Evolutionary conservation across 1,284 basidiomycete species (phyloP).

Genomic region (Rhizopogon hawkerae): DNA sequence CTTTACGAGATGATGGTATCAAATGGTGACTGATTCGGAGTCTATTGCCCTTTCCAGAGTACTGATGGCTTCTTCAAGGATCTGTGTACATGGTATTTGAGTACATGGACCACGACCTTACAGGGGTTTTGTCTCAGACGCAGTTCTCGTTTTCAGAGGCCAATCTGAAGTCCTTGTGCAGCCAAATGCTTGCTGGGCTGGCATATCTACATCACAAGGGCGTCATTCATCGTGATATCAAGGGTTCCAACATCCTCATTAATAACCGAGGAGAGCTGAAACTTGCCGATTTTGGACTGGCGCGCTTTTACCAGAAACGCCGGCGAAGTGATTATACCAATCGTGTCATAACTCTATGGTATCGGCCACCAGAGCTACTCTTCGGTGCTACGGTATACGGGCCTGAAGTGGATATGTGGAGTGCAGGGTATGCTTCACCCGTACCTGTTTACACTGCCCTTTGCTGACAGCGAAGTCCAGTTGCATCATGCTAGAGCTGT

Average conservation of each 20-base stretch:
- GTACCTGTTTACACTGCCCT: background rate
- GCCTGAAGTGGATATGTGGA: conserved; percentile 99
- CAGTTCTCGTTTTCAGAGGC: conserved; percentile 78
- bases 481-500: conserved; percentile 98
- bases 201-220: conserved; percentile 92
- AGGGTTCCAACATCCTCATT: conserved; percentile 97
- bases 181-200: conserved; percentile 90
- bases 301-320: conserved; percentile 90
- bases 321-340: conserved; percentile 93
- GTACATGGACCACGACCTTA: conserved; percentile 99
- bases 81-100: conserved; percentile 99
- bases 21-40: conserved; percentile 54
- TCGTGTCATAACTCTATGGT: conserved; percentile 98
- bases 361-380: conserved; percentile 91
- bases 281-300: conserved; percentile 97
- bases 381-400: conserved; percentile 97
- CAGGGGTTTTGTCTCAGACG: conserved; percentile 88
- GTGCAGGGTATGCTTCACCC: conserved; percentile 71
- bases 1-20: conserved; percentile 99
- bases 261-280: conserved; percentile 91
- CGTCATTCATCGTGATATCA: conserved; percentile 97
- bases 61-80: conserved; percentile 40
- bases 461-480: conserved; percentile 33
- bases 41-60: background rate
- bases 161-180: conserved; percentile 90